These are phyloP conservation scores for Pyronema omphalodes DNA, from an alignment of 495 filamentous ascomycete species.

Conservation along the genomic window DNA sequence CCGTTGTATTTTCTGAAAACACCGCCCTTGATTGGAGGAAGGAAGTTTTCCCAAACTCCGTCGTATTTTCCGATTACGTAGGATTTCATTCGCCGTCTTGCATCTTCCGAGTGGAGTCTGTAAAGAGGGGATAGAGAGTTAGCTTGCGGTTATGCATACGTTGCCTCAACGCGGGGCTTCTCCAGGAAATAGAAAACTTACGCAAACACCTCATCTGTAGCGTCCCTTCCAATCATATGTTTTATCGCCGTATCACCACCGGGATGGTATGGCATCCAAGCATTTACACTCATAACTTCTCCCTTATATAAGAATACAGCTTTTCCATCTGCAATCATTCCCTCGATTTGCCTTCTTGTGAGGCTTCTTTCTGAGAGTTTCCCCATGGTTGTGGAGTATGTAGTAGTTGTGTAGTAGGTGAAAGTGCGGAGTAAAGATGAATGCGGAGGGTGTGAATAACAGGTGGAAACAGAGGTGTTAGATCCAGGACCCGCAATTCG, in stretches of 20 bases:
- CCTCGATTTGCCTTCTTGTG: slow-evolving; percentile 64
- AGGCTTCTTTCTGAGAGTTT: slow-evolving; percentile 28
- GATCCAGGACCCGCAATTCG: no score
- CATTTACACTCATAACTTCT: slow-evolving; percentile 69
- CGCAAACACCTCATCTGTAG: slow-evolving; percentile 86
- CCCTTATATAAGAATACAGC: slow-evolving; percentile 63
- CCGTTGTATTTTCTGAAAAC: slow-evolving; percentile 46
- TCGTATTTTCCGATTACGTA: slow-evolving; percentile 75
- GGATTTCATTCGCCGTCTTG: slow-evolving; percentile 53
- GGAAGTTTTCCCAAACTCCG: slow-evolving; percentile 71
- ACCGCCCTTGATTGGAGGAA: slow-evolving; percentile 85
- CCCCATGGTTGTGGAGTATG: slow-evolving; percentile 8
- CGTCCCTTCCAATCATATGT: slow-evolving; percentile 94
- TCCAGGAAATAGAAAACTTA: slow-evolving; percentile 31
- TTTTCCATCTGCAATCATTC: slow-evolving; percentile 69
- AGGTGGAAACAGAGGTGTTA: no score
- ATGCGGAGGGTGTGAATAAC: no score
- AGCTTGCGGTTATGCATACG: neutral
- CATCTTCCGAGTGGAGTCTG: slow-evolving; percentile 70
- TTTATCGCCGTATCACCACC: slow-evolving; percentile 81
- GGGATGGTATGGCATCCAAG: slow-evolving; percentile 76
- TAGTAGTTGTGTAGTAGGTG: no score
- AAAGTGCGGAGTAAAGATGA: no score
- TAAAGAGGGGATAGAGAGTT: neutral
- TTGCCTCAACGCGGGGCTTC: neutral